Evolutionary conservation across 2,329 filamentous ascomycete species (phyloP), one percentile per base, ranked within the genome.

Genomic region (Geosmithia flava): DNA sequence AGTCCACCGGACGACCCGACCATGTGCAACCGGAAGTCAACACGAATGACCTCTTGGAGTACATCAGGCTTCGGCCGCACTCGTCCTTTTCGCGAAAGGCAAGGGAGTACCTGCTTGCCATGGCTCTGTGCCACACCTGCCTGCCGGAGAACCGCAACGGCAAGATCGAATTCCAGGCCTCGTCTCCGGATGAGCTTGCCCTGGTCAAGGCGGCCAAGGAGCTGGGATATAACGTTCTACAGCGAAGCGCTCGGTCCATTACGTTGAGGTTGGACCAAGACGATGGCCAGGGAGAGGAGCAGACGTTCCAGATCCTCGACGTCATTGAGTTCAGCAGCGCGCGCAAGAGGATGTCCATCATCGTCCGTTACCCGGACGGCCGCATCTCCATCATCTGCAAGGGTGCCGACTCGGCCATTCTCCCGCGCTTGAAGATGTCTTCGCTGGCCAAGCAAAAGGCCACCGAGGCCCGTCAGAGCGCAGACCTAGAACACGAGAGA

Each of bases 41-140:
- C 19, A 95, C 89, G 0, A 71, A 71, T 13, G 85, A 95, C 51
- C 74, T 96, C 59, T 64, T 95, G 20, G 79, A 82, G 29, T 94
- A 88, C 53, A 83, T 96, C 42, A 79, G 82, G 47, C 68, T 78
- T 44, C 81, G 85, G 49, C 89, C 90, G 0, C 75, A 85, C 51
- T 87, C 88, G 0, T 61, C 80, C 1, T 95, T 95, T 58, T 80
- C 90, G 1, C 78, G 78, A 50, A 89, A 87, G 58, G 86, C 83
- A 1, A 83, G 83, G 51, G 81, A 94, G 59, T 93, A 94, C 55
- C 76, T 97, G 3, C 71, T 97, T 3, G 85, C 83, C 0, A 76
- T 96, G 57, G 87, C 90, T 1, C 69, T 97, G 1, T 96, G 91
- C 55, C 90, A 97, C 60, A 95, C 89, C 1, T 95, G 89, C 59